Conservation (phyloP, 257 asterid species). For the Solanum pimpinellifolium region DNA sequence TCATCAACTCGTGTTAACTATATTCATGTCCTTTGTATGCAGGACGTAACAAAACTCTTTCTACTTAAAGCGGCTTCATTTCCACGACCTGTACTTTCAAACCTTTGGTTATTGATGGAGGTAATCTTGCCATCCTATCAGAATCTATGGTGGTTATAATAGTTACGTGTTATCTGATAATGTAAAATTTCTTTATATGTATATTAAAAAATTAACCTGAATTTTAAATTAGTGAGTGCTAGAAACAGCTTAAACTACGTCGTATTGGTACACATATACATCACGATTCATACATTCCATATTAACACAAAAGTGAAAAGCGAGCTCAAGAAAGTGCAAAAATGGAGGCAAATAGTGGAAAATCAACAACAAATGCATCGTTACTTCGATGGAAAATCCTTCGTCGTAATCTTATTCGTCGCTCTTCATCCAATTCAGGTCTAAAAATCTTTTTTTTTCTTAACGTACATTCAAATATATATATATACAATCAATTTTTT, state of each 20-base stretch:
- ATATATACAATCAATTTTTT: neutral
- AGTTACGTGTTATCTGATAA: neutral
- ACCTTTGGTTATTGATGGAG: neutral
- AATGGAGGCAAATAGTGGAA: slow-evolving; percentile 15
- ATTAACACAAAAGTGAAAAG: neutral
- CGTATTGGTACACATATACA: neutral
- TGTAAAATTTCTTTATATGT: neutral
- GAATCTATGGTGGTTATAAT: too few relatives aligned
- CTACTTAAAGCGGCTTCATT: too few relatives aligned
- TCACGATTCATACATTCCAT: neutral
- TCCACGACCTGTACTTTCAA: too few relatives aligned
- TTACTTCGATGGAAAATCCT: slow-evolving; percentile 73
- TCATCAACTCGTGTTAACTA: too few relatives aligned
- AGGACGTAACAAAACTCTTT: too few relatives aligned
- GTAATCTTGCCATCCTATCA: neutral
- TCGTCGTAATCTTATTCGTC: slow-evolving; percentile 59
- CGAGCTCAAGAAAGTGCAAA: neutral
- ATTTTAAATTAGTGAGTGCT: neutral
- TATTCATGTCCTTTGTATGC: too few relatives aligned
- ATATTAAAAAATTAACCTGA: neutral
- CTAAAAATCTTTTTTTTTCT: neutral
- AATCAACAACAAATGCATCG: slow-evolving; percentile 25
- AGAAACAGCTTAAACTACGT: neutral
- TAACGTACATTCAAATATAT: neutral
- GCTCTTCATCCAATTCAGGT: slow-evolving; percentile 31